phyloP scores from a whole-genome alignment of 768 basidiomycete species.

The Lepiota brunneoincarnata region DNA sequence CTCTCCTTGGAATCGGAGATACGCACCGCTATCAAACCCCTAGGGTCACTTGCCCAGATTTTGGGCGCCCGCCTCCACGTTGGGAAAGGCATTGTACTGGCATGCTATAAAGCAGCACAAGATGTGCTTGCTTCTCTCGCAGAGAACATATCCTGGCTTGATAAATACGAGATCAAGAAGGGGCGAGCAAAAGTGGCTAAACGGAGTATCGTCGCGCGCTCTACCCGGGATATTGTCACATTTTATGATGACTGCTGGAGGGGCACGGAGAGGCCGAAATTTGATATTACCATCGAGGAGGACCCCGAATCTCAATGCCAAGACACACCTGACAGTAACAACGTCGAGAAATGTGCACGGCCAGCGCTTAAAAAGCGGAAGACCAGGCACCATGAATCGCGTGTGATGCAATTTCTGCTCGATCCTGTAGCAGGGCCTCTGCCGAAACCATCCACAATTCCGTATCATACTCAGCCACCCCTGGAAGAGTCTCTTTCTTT shows the following conservation, averaged over 20 bases:
- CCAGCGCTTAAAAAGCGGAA: conserved; percentile 26
- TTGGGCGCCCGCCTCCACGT: conserved; percentile 52
- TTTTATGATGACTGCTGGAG: conserved; percentile 51
- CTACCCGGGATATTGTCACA: conserved; percentile 65
- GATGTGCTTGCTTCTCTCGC: conserved; percentile 59
- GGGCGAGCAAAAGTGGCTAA: conserved; percentile 62
- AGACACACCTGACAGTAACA: conserved; percentile 9
- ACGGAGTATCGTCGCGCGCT: conserved; percentile 62
- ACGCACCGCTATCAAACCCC: conserved; percentile 46
- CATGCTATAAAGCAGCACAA: conserved; percentile 65
- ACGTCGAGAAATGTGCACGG: conserved; percentile 13
- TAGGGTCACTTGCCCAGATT: conserved; percentile 54
- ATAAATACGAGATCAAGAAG: conserved; percentile 46
- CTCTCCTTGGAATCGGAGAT: conserved; percentile 69
- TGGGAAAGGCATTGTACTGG: conserved; percentile 56
- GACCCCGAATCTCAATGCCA: background rate
- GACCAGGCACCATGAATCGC: conserved; percentile 30
- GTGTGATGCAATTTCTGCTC: conserved; percentile 55
- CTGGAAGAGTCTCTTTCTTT: conserved; percentile 4
- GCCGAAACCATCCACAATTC: conserved; percentile 11
- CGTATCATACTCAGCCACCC: conserved; percentile 1
- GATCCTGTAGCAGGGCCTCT: conserved; percentile 44
- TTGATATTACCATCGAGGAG: conserved; percentile 8
- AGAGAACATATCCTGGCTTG: conserved; percentile 71
- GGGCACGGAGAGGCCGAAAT: conserved; percentile 27